Base-by-base conservation (phyloP, 192 early-diverging fungal species). In the Umbelopsis ramanniana region DNA sequence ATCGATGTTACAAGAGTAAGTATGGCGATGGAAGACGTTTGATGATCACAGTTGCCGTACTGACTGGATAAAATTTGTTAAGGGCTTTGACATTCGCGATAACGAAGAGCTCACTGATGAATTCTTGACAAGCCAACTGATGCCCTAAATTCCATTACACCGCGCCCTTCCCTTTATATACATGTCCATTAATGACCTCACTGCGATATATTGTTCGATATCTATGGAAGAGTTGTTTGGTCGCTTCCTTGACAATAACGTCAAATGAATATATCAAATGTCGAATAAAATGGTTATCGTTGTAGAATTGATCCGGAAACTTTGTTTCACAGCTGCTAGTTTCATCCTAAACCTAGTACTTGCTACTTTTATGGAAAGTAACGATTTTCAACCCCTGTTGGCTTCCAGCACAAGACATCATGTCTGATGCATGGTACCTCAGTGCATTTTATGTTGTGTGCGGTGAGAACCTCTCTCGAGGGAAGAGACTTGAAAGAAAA, bases 11-110 rank as follows among this genome's bases (percentile, higher is more conserved):
- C 84, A 12, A 93, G 93, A 76, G 92, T 87, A 74, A 66, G 60
- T 22, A 40, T 50, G 17, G 57, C 22, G 40, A 17, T 45, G 22
- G 33, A n/a, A 40, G 14, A 11, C 19, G 26, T 6, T 46, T 40
- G 29, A 29, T 23, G 2, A 1, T 17, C 14, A 47, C 15, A 53
- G 67, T 55, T 60, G 12, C 67, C 73, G 40, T 43, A 43, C 40
- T 43, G 40, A 43, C 40, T 43, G 40, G 8, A 40, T 22, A 46
- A 17, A 45, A 21, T 47, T 46, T 50, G 46, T 52, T 2, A 70
- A 91, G 89, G 82, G 85, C 21, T 84, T 92, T 72, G 89, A 93
- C 70, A 80, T 96, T 47, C 70, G 83, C 12, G 90, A 94, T n/a
- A 71, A 87, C 21, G 91, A 92, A 50, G 69, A 80, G 0, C 74